These are phyloP conservation scores for Rubus parviflorus DNA, from an alignment of 306 rosid genomes.

Conservation along the genomic window DNA sequence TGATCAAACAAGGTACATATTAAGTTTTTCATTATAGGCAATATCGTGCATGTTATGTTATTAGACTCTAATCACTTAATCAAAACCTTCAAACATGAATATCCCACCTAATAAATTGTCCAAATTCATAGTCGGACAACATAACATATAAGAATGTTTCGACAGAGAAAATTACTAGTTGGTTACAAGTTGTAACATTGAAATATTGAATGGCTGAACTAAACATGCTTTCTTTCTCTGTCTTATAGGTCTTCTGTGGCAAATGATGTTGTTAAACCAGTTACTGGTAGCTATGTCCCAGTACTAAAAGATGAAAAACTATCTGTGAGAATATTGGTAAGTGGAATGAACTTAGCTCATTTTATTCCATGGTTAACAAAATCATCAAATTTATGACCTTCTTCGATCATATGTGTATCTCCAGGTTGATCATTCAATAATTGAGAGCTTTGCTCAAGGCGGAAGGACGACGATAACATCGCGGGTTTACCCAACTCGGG, in stretches of 20 bases:
- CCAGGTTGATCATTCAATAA: slow-evolving; percentile 86
- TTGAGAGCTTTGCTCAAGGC: slow-evolving; percentile 92
- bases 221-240: neutral
- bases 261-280: slow-evolving; percentile 56
- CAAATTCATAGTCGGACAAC: neutral
- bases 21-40: neutral
- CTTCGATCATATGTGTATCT: slow-evolving; percentile 1
- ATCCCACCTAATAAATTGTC: neutral
- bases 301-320: slow-evolving; percentile 70
- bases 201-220: neutral
- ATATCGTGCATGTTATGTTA: neutral
- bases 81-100: neutral
- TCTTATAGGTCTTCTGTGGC: slow-evolving; percentile 68
- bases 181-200: neutral
- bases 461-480: slow-evolving; percentile 80
- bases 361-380: neutral
- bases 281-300: slow-evolving; percentile 67
- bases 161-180: neutral
- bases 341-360: slow-evolving; percentile 15
- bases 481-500: slow-evolving; percentile 82
- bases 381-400: neutral
- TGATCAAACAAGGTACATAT: slow-evolving; percentile 69
- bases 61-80: neutral
- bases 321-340: slow-evolving; percentile 63
- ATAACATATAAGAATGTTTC: neutral